Percentiles rank a stretch among this genome's conserved stretches.
phyloP scores from a whole-genome alignment of 2,329 filamentous ascomycete species.

The Ophiostoma montium region DNA sequence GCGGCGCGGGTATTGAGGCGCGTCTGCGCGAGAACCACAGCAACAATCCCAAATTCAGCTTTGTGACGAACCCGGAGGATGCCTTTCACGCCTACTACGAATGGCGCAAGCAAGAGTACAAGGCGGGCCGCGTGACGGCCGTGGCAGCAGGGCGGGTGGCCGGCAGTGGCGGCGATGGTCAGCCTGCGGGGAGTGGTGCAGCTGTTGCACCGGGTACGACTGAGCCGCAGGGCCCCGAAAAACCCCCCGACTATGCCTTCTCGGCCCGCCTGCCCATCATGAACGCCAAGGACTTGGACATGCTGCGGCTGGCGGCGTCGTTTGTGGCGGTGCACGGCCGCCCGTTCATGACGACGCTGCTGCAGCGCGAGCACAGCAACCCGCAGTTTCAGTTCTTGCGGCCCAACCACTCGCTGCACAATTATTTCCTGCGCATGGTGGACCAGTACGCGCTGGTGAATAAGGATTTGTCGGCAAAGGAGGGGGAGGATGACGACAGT shows the following conservation, averaged over 20 bases:
- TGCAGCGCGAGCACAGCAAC: slow-evolving; percentile 78
- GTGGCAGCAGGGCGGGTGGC: slow-evolving; percentile 63
- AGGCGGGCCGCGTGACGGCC: slow-evolving; percentile 65
- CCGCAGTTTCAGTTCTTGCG: slow-evolving; percentile 94
- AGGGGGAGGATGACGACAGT: neutral
- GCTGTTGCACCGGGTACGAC: slow-evolving; percentile 25
- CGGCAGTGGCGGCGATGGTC: slow-evolving; percentile 41
- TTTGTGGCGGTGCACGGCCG: slow-evolving; percentile 90
- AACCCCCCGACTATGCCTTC: slow-evolving; percentile 80
- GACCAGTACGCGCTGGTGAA: slow-evolving; percentile 85
- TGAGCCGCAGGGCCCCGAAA: slow-evolving; percentile 64
- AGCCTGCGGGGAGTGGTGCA: neutral
- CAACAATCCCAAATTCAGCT: slow-evolving; percentile 81
- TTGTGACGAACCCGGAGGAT: slow-evolving; percentile 67
- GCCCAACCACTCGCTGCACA: slow-evolving; percentile 89
- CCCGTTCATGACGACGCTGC: slow-evolving; percentile 78
- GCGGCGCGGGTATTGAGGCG: slow-evolving; percentile 59
- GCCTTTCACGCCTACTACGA: slow-evolving; percentile 78
- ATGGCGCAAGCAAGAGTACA: slow-evolving; percentile 82
- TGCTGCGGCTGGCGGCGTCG: slow-evolving; percentile 64
- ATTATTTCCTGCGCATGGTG: slow-evolving; percentile 83
- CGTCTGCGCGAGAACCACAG: slow-evolving; percentile 75
- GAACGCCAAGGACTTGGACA: slow-evolving; percentile 77
- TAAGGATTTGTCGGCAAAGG: slow-evolving; percentile 9
- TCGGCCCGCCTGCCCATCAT: slow-evolving; percentile 96